Evolutionary conservation across 805 yeast genomes (phyloP).

Genomic region (Candida endomychidarum): DNA sequence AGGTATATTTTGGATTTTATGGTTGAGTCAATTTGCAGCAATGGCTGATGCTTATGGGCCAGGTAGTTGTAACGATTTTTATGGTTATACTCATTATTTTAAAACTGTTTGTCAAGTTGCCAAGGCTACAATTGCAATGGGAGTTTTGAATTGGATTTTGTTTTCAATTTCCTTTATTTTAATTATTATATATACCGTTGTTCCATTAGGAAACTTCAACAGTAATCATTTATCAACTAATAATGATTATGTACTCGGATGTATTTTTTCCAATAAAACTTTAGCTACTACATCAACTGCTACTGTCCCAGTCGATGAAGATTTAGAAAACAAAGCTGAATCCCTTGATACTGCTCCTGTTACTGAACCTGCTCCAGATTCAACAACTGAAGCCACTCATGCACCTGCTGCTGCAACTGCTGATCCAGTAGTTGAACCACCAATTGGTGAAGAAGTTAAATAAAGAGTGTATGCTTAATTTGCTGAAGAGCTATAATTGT

Average conservation of each 20-base stretch:
- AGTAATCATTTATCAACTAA: constrained; percentile 1
- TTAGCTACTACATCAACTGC: not conserved
- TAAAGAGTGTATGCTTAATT: not conserved
- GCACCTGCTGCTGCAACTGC: not conserved
- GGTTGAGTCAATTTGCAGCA: constrained; percentile 25
- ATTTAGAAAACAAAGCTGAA: constrained; percentile 3
- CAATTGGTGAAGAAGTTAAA: not conserved
- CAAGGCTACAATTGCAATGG: constrained; percentile 23
- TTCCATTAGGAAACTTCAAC: constrained; percentile 15
- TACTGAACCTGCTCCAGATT: not conserved
- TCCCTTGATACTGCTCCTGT: constrained; percentile 1
- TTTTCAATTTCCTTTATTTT: constrained; percentile 19
- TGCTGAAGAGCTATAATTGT: too few species aligned
- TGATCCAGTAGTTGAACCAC: not conserved
- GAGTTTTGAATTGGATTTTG: constrained; percentile 22
- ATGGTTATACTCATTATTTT: not conserved
- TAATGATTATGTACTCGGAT: not conserved
- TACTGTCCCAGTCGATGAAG: not conserved
- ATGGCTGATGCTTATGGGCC: constrained; percentile 21
- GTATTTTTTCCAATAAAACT: not conserved
- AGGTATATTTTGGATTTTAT: constrained; percentile 19
- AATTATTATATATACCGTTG: constrained; percentile 16
- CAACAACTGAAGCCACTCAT: not conserved
- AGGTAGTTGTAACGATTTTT: constrained; percentile 10
- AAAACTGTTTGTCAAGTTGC: constrained; percentile 18